Conservation (phyloP, 306 rosid species). For the Datisca glomerata region DNA sequence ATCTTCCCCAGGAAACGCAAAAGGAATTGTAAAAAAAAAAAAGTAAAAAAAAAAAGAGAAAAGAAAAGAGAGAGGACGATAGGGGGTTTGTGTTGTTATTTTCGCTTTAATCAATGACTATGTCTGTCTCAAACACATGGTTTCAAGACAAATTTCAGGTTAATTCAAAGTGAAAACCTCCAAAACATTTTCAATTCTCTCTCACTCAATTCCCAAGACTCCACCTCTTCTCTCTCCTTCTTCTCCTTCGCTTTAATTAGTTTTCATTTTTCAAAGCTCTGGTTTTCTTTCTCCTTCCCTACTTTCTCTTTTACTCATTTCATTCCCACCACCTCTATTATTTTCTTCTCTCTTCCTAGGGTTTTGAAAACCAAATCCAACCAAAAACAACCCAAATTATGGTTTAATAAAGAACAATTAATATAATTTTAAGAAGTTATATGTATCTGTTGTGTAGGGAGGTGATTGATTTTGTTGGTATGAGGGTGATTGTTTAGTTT, state of each 20-base stretch:
- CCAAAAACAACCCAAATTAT: conserved; percentile 4
- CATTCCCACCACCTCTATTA: background rate
- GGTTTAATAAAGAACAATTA: too few species aligned
- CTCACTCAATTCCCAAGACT: conserved; percentile 32
- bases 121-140: conserved; percentile 18
- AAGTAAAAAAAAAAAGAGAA: background rate
- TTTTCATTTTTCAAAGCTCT: background rate
- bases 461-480: too few species aligned
- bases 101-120: conserved; percentile 30
- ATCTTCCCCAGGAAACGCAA: too few species aligned
- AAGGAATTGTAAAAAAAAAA: background rate
- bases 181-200: conserved; percentile 12
- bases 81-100: conserved; percentile 10
- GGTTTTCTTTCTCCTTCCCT: background rate
- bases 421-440: background rate
- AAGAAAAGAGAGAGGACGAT: background rate
- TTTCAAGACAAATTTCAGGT: conserved; percentile 17
- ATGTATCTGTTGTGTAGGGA: background rate
- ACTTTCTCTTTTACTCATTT: background rate
- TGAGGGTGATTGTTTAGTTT: too few species aligned
- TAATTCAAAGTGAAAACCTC: conserved; percentile 14
- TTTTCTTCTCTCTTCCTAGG: conserved; percentile 24
- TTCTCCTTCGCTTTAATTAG: background rate
- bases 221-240: conserved; percentile 3
- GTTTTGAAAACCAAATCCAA: conserved; percentile 26